Conservation (phyloP, 306 rosid genomes). For the Prunus armeniaca region DNA sequence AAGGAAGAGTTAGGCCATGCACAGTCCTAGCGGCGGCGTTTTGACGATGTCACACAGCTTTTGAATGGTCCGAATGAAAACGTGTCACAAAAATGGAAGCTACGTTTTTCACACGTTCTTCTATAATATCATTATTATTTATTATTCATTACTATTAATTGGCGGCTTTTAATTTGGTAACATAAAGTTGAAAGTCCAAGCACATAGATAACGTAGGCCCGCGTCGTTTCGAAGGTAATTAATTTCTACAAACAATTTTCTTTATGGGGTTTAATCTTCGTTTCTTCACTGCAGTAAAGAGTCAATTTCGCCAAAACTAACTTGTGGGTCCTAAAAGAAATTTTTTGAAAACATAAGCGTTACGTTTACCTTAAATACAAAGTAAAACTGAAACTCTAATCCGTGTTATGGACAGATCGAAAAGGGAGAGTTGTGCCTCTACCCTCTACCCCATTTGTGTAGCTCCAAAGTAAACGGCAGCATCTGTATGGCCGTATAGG, state of each 20-base stretch:
- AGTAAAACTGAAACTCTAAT: background rate
- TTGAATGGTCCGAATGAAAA: background rate
- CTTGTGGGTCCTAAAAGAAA: too few species aligned
- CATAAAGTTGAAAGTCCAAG: slow-evolving; percentile 5
- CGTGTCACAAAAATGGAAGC: background rate
- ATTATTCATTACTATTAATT: background rate
- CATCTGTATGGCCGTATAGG: too few species aligned
- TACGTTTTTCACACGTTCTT: background rate
- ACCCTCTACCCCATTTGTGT: background rate
- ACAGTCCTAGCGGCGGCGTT: background rate
- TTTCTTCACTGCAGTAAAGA: too few species aligned
- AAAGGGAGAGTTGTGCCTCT: background rate
- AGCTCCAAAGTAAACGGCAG: too few species aligned
- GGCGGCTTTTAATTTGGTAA: background rate
- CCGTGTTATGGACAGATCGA: background rate
- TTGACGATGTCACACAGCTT: background rate
- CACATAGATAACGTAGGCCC: background rate
- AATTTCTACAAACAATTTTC: background rate
- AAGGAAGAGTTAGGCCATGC: background rate
- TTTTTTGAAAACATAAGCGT: too few species aligned
- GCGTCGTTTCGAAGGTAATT: background rate
- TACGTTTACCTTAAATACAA: too few species aligned
- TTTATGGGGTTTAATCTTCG: too few species aligned
- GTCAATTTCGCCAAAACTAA: too few species aligned
- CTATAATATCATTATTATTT: background rate